Evolutionary conservation across 306 rosid genomes (phyloP).

Genomic region (Neltuma alba): DNA sequence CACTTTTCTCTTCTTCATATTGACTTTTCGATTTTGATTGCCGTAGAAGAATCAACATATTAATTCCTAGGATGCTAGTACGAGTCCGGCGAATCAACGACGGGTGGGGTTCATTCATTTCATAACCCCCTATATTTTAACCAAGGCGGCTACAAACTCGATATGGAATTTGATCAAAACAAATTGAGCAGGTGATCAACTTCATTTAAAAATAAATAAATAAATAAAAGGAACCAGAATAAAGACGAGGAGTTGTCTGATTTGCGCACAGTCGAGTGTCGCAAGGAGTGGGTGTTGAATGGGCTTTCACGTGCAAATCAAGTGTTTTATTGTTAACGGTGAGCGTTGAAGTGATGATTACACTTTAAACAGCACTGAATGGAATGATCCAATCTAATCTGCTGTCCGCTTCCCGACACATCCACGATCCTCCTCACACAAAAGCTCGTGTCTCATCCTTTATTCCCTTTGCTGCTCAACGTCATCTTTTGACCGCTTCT

Average conservation of each 20-base stretch:
- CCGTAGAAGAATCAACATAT: neutral
- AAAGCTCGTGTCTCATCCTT: conserved; percentile 27
- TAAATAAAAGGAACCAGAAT: too few relatives aligned
- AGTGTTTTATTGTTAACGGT: neutral
- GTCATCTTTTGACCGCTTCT: conserved; percentile 17
- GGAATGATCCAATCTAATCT: conserved; percentile 5
- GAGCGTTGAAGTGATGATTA: neutral
- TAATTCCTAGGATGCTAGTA: neutral
- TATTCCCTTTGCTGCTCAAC: conserved; percentile 37
- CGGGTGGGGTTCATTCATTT: neutral
- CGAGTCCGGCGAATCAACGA: neutral
- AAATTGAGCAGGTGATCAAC: conserved; percentile 5
- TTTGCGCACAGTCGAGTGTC: too few relatives aligned
- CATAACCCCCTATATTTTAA: neutral
- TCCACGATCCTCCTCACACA: neutral
- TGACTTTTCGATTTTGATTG: neutral
- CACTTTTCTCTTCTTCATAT: neutral
- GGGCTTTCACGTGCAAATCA: neutral
- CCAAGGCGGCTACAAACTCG: neutral
- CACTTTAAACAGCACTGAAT: neutral
- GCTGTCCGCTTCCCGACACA: conserved; percentile 6
- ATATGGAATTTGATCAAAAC: neutral
- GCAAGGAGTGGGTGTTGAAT: neutral
- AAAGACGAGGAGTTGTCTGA: too few relatives aligned
- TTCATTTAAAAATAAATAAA: conserved; percentile 5